phyloP scores from a whole-genome alignment of 805 yeast species.

The Candida pseudoglaebosa region DNA sequence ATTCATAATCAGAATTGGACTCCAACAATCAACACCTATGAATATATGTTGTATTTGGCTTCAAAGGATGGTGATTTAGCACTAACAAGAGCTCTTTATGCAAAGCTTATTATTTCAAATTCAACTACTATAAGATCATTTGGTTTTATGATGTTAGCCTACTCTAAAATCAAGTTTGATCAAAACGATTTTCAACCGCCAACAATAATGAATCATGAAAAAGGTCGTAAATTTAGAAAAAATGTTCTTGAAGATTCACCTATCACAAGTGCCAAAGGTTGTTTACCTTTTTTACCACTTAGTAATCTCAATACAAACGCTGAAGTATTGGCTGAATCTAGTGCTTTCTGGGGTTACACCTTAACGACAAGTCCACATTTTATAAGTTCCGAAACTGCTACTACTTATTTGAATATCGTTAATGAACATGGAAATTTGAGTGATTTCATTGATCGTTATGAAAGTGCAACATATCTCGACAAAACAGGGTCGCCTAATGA shows the following conservation, averaged over 20 bases:
- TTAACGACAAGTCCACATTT: constrained; percentile 40
- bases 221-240: constrained; percentile 45
- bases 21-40: constrained; percentile 49
- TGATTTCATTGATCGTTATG: constrained; percentile 33
- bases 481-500: constrained; percentile 17
- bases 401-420: constrained; percentile 50
- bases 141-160: constrained; percentile 46
- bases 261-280: constrained; percentile 4
- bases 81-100: constrained; percentile 64
- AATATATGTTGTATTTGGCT: constrained; percentile 71
- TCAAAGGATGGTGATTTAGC: constrained; percentile 75
- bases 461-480: constrained; percentile 26
- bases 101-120: constrained; percentile 36
- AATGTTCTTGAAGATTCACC: constrained; percentile 37
- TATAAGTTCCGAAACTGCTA: constrained; percentile 41
- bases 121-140: constrained; percentile 38
- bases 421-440: constrained; percentile 27
- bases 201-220: constrained; percentile 35
- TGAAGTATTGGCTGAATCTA: constrained; percentile 65
- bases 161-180: constrained; percentile 28
- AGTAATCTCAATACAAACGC: constrained; percentile 32
- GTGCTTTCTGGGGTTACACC: constrained; percentile 67
- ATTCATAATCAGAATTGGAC: constrained; percentile 46
- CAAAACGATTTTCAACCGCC: constrained; percentile 16
- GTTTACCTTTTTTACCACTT: constrained; percentile 71